phyloP scores from a whole-genome alignment of 2,329 filamentous ascomycete genomes.

The Colletotrichum lupini region DNA sequence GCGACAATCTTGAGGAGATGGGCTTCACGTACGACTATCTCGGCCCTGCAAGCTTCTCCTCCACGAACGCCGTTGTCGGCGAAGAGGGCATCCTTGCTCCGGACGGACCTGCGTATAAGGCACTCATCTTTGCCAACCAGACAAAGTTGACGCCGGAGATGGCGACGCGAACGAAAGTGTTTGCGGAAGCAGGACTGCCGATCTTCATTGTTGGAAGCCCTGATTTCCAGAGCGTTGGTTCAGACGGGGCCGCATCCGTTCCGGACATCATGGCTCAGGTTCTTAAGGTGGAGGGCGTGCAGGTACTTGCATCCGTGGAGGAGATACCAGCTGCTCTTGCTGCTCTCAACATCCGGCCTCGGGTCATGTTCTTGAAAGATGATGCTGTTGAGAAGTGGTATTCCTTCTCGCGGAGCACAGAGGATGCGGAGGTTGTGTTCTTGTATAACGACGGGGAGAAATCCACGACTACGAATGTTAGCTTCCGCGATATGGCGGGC shows the following conservation, averaged over 20 bases:
- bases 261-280: neutral
- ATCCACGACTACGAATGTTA: neutral
- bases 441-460: neutral
- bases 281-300: neutral
- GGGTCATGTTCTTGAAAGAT: neutral
- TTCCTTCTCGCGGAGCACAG: neutral
- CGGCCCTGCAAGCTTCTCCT: neutral
- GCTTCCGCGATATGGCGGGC: neutral
- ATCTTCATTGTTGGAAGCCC: neutral
- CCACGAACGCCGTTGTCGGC: neutral
- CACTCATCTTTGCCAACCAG: neutral
- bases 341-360: neutral
- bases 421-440: neutral
- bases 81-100: neutral
- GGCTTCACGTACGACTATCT: neutral
- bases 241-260: neutral
- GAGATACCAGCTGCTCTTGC: neutral
- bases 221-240: neutral
- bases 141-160: neutral
- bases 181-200: neutral
- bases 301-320: neutral
- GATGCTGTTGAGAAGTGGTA: neutral
- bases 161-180: neutral
- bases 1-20: neutral
- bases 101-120: neutral